Base-by-base conservation (phyloP, 192 early-diverging fungal genomes). In the Pilaira anomala region DNA sequence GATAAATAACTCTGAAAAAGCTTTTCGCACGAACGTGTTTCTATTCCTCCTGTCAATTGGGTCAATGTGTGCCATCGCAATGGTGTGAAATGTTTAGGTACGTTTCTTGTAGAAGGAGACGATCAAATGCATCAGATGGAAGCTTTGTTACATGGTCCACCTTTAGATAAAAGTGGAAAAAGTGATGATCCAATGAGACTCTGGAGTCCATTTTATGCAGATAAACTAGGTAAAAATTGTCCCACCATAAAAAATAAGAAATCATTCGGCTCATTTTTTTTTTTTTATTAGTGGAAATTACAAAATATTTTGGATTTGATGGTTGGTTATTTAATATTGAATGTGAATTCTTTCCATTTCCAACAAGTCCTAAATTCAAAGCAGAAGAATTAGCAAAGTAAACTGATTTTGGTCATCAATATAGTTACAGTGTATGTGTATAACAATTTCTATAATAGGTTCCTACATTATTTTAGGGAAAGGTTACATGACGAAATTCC, bases 311-410 rank as follows among this genome's bases (percentile, higher is more conserved):
- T 65, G 62, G 68, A 41, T 89, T 89, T 76, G 87, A 89, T 70
- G 87, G 87, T 1, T 85, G 79, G 76, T 74, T 89, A 22, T 74
- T 89, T 49, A 89, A 89, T 56, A 81, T 89, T 45, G 87, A 89
- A 72, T 70, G 74, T 21, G 72, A 62, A 26, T 69, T 82, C 21
- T 44, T 65, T 25, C 67, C 68, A 14, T 64, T 73, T 63, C 51
- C 67, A 1, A 5, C 48, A 14, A 73, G 44, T 13, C 41, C 46
- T 21, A 55, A 33, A 33, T 65, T 21, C 25, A 83, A 65, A 60
- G 62, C 39, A n/a, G 49, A 45, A 48, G 50, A 69, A 41, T 59
- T 69, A 46, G 33, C 56, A 22, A 63, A 50, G 68, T 69, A 63
- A 41, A 26, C 4, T 21, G 22, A 12, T 2, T n/a, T 14, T n/a